A percentile compares a stretch with the other conserved stretches of the same genome.
Conservation (phyloP, 1,139 yeast genomes). For the Pichia norvegensis region DNA sequence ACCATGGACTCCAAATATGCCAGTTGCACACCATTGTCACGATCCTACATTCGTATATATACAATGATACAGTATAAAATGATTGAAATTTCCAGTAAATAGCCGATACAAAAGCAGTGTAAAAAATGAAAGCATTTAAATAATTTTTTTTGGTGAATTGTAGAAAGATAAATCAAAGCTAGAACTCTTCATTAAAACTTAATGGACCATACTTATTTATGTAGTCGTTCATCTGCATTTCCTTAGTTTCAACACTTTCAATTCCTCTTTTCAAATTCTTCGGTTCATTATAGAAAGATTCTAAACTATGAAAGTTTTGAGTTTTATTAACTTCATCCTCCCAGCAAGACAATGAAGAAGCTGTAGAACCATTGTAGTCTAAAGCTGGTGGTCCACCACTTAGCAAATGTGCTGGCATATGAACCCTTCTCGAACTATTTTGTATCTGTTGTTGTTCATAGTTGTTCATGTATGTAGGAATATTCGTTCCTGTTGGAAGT, state of each 20-base stretch:
- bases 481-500: constrained; percentile 19
- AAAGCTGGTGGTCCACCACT: constrained; percentile 23
- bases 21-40: no score
- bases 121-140: not conserved
- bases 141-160: not conserved
- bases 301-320: not conserved
- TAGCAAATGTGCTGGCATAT: constrained; percentile 37
- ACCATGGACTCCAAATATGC: no score
- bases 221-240: constrained; percentile 17
- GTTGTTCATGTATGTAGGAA: constrained; percentile 12
- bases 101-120: not conserved
- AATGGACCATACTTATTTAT: constrained; percentile 36
- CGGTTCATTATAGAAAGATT: not conserved
- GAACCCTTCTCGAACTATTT: constrained; percentile 35
- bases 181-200: constrained; percentile 41
- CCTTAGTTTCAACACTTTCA: constrained; percentile 11
- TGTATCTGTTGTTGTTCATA: constrained; percentile 17
- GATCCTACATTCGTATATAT: no score
- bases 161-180: constrained; percentile 5
- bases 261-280: constrained; percentile 10
- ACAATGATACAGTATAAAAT: no score
- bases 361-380: constrained; percentile 25
- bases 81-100: not conserved
- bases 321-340: constrained; percentile 20
- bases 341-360: constrained; percentile 27